Evolutionary conservation across 2,329 filamentous ascomycete genomes (phyloP), one percentile per base, ranked within the genome.

Genomic region (Trichoderma koningiopsis): DNA sequence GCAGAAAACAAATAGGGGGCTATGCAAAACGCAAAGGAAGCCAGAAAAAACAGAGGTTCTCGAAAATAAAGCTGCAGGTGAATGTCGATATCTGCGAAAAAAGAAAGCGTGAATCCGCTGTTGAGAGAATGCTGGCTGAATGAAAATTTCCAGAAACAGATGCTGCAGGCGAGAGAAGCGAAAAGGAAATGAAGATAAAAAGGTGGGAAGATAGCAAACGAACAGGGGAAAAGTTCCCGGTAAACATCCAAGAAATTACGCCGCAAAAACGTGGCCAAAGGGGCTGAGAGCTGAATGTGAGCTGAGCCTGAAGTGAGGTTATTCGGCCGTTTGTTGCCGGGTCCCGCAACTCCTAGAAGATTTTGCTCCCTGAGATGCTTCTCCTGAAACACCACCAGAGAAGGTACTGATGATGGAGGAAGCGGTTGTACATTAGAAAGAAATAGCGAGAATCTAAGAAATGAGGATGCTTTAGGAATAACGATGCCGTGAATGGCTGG

Each of bases 291-390:
- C 33, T 33, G 47, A 62, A n/a, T 33, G 6, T 40, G 37, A 70
- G 27, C 16, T 62, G 47, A 62, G 66, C 2, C n/a, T 31, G 47
- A 62, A 59, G 57, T 68, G 64, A 70, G 33, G 40, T 10, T n/a
- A 40, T 59, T 29, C 13, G 35, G 35, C 11, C 31, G 22, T 47
- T 33, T 24, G 16, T 11, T 2, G 19, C 33, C 56, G 14, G 31
- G 57, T 61, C n/a, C 57, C 33, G 24, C 65, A 49, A 53, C 65
- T 56, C 57, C 31, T 43, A 19, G 22, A 61, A 24, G 19, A 40
- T 68, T 68, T 68, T 56, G 22, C 19, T 31, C 47, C 24, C 49
- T 14, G 31, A 16, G 31, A 31, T 16, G 43, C 47, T 68, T 61
- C 65, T 61, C 57, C 47, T 61, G n/a, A 68, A 61, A 57, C 49